A percentile compares a stretch with the other conserved stretches of the same genome.
These are phyloP conservation scores for Gaillardinia entomophila DNA, from an alignment of 805 yeast genomes.

Conservation along the genomic window DNA sequence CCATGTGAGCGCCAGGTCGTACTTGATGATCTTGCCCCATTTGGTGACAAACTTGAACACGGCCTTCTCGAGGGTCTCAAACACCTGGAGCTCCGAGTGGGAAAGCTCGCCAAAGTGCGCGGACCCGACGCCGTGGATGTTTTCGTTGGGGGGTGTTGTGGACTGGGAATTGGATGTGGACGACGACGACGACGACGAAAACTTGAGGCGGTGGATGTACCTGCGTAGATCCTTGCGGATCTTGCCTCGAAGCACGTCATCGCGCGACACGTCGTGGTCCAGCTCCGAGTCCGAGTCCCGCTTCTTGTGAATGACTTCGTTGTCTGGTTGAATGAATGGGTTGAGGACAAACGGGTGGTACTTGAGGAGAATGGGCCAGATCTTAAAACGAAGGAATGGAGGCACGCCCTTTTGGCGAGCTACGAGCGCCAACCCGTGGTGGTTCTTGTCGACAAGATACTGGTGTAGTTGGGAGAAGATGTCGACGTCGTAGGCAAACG, in stretches of 20 bases:
- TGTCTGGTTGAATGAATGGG: constrained; percentile 68
- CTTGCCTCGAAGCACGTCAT: constrained; percentile 19
- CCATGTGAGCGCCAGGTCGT: constrained; percentile 83
- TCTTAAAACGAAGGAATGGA: constrained; percentile 65
- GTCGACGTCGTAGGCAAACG: constrained; percentile 36
- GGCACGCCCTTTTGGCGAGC: constrained; percentile 86
- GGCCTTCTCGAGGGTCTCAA: constrained; percentile 53
- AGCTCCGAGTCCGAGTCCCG: constrained; percentile 7
- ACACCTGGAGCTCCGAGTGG: constrained; percentile 46
- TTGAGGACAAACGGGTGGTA: constrained; percentile 80
- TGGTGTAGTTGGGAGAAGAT: constrained; percentile 50
- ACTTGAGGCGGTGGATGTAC: constrained; percentile 47
- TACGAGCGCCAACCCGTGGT: constrained; percentile 68
- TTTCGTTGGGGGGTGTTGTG: neutral
- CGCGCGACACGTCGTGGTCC: constrained; percentile 6
- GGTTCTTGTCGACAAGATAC: constrained; percentile 55
- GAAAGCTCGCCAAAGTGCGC: constrained; percentile 11
- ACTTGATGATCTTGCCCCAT: constrained; percentile 75
- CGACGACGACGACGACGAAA: constrained; percentile 9
- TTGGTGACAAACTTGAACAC: constrained; percentile 60
- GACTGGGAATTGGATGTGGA: neutral
- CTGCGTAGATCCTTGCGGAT: constrained; percentile 56
- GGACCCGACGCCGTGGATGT: constrained; percentile 7
- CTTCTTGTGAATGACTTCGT: constrained; percentile 19
- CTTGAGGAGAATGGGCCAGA: constrained; percentile 80